Evolutionary conservation across 2,329 filamentous ascomycete genomes (phyloP).

Genomic region (Neocatenulostroma microsporum): DNA sequence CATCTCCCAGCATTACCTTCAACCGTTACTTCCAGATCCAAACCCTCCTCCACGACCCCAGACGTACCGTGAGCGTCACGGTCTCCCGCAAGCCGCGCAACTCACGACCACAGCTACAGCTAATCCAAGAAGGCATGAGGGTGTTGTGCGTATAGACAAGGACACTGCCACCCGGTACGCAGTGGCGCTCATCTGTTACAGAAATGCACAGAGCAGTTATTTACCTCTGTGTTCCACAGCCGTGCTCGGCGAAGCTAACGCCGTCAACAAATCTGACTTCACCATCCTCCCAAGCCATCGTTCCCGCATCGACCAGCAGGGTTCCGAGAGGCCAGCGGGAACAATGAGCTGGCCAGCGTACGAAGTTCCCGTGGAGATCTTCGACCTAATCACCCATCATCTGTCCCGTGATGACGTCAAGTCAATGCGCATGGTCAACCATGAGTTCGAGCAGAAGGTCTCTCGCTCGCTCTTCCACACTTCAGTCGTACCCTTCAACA

Average conservation of each 20-base stretch:
- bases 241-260: slow-evolving; percentile 1
- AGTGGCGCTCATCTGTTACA: too few species aligned
- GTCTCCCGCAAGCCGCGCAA: too few species aligned
- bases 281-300: slow-evolving; percentile 16
- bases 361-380: slow-evolving; percentile 54
- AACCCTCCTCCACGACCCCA: too few species aligned
- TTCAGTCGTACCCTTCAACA: slow-evolving; percentile 58
- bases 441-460: slow-evolving; percentile 51
- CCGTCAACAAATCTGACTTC: slow-evolving; percentile 11
- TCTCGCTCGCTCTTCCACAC: slow-evolving; percentile 54
- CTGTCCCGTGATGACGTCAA: slow-evolving; percentile 54
- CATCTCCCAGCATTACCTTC: too few species aligned
- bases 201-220: too few species aligned
- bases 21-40: too few species aligned
- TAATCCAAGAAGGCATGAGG: too few species aligned
- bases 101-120: too few species aligned
- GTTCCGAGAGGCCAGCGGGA: slow-evolving; percentile 1
- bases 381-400: slow-evolving; percentile 48
- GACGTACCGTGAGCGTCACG: too few species aligned
- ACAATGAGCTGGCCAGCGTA: slow-evolving; percentile 36
- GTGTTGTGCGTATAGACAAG: too few species aligned
- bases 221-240: slow-evolving; percentile 15
- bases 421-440: slow-evolving; percentile 53
- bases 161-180: too few species aligned
- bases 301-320: slow-evolving; percentile 9